Conservation (phyloP, 257 asterid genomes). For the Anisodus acutangulus region DNA sequence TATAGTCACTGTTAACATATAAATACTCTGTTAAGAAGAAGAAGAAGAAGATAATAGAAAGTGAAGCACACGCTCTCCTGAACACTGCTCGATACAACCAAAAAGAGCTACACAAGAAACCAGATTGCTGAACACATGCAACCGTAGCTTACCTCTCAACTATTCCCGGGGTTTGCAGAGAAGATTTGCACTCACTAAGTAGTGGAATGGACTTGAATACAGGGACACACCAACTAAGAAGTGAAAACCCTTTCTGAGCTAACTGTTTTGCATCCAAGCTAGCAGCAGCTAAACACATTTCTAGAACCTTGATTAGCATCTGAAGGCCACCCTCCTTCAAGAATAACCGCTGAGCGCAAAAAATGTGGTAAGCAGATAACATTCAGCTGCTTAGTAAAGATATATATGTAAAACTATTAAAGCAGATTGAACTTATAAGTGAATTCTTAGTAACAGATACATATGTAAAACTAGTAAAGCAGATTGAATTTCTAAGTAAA, state of each 20-base stretch:
- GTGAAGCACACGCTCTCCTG: too few species aligned
- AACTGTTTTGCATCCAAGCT: conserved; percentile 56
- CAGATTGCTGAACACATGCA: conserved; percentile 26
- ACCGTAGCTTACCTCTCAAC: conserved; percentile 61
- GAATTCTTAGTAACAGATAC: neutral
- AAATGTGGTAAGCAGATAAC: neutral
- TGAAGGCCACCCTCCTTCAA: conserved; percentile 68
- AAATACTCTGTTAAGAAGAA: too few species aligned
- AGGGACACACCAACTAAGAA: conserved; percentile 71
- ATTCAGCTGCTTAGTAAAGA: conserved; percentile 22
- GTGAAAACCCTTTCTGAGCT: conserved; percentile 51
- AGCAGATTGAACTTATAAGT: conserved; percentile 24
- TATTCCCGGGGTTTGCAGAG: conserved; percentile 48
- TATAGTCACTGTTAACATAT: too few species aligned
- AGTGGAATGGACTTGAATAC: conserved; percentile 66
- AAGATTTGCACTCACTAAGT: conserved; percentile 54
- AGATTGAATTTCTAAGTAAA: conserved; percentile 11
- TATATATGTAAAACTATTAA: neutral
- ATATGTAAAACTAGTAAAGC: conserved; percentile 1
- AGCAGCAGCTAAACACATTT: conserved; percentile 60
- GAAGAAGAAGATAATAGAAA: too few species aligned
- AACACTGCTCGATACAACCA: neutral
- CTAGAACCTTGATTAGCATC: conserved; percentile 71
- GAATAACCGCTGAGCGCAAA: conserved; percentile 60
- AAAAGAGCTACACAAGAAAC: conserved; percentile 15